phyloP scores from a whole-genome alignment of 352 stramenopile genomes.

The Globisporangium heterothallicum region DNA sequence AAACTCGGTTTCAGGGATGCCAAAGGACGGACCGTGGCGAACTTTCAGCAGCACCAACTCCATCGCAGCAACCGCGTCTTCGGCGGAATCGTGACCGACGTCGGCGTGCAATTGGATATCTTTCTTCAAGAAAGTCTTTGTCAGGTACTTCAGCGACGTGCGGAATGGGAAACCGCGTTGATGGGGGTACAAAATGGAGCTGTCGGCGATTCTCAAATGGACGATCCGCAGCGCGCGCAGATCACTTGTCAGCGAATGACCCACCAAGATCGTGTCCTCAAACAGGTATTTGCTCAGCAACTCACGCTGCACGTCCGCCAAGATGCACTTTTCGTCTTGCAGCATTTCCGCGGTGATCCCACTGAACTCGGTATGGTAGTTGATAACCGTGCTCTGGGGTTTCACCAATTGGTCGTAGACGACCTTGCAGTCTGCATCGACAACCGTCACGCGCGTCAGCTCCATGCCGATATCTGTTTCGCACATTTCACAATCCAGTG shows the following conservation, averaged over 20 bases:
- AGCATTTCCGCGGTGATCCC: slow-evolving; percentile 83
- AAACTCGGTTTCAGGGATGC: slow-evolving; percentile 44
- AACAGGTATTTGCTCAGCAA: slow-evolving; percentile 56
- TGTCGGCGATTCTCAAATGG: slow-evolving; percentile 68
- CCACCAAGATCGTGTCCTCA: slow-evolving; percentile 75
- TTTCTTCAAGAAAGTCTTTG: slow-evolving; percentile 73
- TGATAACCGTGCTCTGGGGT: slow-evolving; percentile 80
- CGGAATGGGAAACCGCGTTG: slow-evolving; percentile 78
- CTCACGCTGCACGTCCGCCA: slow-evolving; percentile 69
- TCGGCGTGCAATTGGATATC: slow-evolving; percentile 65
- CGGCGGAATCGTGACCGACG: slow-evolving; percentile 76
- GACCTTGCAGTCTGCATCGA: slow-evolving; percentile 45
- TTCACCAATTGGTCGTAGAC: slow-evolving; percentile 85
- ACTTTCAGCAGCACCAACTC: slow-evolving; percentile 76
- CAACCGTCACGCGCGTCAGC: slow-evolving; percentile 77
- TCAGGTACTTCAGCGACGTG: slow-evolving; percentile 77
- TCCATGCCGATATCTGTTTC: slow-evolving; percentile 83
- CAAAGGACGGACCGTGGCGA: slow-evolving; percentile 56
- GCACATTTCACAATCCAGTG: slow-evolving; percentile 89
- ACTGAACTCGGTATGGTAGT: slow-evolving; percentile 88
- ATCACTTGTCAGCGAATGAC: slow-evolving; percentile 85
- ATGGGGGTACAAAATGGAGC: slow-evolving; percentile 80
- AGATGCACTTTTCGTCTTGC: slow-evolving; percentile 38
- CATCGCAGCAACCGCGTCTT: slow-evolving; percentile 78
- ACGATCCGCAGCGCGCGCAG: slow-evolving; percentile 72